Evolutionary conservation across 768 basidiomycete species (phyloP).

Genomic region (Erythrobasidium yunnanense): DNA sequence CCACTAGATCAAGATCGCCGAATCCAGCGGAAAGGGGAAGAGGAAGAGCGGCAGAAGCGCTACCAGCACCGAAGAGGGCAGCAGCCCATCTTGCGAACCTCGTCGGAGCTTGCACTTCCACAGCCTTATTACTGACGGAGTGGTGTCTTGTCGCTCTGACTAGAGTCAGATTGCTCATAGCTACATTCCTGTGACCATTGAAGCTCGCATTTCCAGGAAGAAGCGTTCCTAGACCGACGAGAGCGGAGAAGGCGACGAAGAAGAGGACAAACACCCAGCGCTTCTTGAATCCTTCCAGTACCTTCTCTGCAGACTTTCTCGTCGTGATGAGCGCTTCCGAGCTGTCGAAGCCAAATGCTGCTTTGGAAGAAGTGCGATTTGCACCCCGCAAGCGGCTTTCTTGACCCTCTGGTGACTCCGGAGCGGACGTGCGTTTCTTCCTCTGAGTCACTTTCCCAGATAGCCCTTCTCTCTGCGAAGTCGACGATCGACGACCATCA

Average conservation of each 20-base stretch:
- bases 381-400: not conserved
- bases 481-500: not conserved
- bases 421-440: slow-evolving; percentile 12
- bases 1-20: slow-evolving; percentile 15
- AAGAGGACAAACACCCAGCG: slow-evolving; percentile 12
- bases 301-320: not conserved
- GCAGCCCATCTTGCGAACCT: slow-evolving; percentile 10
- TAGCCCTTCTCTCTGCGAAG: not conserved
- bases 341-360: not conserved
- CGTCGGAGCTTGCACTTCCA: not conserved
- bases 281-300: not conserved
- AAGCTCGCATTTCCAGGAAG: not conserved
- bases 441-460: not conserved
- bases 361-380: not conserved
- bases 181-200: not conserved
- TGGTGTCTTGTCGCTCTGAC: slow-evolving; percentile 1
- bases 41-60: not conserved
- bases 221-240: not conserved
- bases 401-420: not conserved
- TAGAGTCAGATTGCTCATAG: not conserved
- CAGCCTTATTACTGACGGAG: not conserved
- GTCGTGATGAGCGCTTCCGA: not conserved
- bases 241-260: slow-evolving; percentile 21
- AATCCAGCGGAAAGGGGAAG: slow-evolving; percentile 6
- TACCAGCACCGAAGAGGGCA: not conserved